These are phyloP conservation scores for Endoconidiophora polonica DNA, from an alignment of 2,329 filamentous ascomycete genomes.

Conservation along the genomic window DNA sequence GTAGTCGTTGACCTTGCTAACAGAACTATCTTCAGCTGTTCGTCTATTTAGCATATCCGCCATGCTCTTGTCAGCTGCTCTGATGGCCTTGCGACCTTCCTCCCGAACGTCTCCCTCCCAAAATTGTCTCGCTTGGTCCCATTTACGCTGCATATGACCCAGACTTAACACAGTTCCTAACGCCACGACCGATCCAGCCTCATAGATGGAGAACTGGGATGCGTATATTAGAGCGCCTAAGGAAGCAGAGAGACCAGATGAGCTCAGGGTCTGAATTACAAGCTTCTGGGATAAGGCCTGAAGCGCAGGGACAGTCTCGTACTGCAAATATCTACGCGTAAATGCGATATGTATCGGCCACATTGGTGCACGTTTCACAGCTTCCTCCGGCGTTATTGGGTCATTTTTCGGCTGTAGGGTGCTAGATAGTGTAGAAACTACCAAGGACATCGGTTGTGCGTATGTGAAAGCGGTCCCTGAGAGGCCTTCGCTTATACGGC, in stretches of 20 bases:
- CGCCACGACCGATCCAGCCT: slow-evolving; percentile 44
- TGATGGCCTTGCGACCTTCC: slow-evolving; percentile 45
- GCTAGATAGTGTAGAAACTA: not conserved
- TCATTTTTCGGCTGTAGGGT: not conserved
- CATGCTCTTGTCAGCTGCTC: slow-evolving; percentile 37
- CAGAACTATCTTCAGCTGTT: slow-evolving; percentile 15
- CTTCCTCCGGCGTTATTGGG: slow-evolving; percentile 15
- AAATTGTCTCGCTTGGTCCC: slow-evolving; percentile 41
- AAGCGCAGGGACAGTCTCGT: slow-evolving; percentile 51
- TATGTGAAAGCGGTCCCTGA: slow-evolving; percentile 19
- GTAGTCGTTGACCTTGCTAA: slow-evolving; percentile 21
- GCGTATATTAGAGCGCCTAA: slow-evolving; percentile 41
- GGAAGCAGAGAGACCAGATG: slow-evolving; percentile 44
- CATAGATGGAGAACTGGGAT: slow-evolving; percentile 40
- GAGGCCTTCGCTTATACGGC: slow-evolving; percentile 44
- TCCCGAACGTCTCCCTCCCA: slow-evolving; percentile 54
- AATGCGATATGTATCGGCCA: slow-evolving; percentile 65
- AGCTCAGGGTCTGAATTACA: slow-evolving; percentile 58
- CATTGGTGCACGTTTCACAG: slow-evolving; percentile 18
- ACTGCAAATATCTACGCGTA: slow-evolving; percentile 48
- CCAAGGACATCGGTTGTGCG: slow-evolving; percentile 21
- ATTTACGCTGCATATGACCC: slow-evolving; percentile 41
- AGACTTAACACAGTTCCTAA: slow-evolving; percentile 44
- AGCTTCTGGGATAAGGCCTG: slow-evolving; percentile 59
- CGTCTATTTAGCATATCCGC: slow-evolving; percentile 27